Conservation (phyloP, 2,329 filamentous ascomycete species). For the Ophiostoma sp. region DNA sequence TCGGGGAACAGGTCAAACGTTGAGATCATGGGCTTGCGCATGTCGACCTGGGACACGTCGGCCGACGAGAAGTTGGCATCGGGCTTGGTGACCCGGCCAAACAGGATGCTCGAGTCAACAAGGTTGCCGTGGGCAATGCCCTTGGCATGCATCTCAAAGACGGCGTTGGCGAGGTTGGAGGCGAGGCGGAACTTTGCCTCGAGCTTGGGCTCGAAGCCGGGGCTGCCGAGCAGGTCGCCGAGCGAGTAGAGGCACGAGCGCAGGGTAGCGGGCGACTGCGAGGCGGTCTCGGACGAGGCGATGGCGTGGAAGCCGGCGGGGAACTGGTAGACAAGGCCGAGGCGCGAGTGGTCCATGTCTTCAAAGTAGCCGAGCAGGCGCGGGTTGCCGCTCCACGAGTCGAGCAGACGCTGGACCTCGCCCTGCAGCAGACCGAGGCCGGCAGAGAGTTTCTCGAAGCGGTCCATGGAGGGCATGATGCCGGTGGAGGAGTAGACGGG, state of each 20-base stretch:
- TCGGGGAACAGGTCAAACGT: constrained; percentile 69
- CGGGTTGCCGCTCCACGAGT: constrained; percentile 57
- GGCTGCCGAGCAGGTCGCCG: constrained; percentile 47
- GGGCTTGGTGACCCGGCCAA: constrained; percentile 44
- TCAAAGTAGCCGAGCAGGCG: constrained; percentile 67
- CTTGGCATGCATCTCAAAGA: constrained; percentile 67
- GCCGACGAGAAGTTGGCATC: constrained; percentile 30
- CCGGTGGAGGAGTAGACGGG: constrained; percentile 57
- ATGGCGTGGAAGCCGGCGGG: constrained; percentile 59
- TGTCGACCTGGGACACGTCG: constrained; percentile 44
- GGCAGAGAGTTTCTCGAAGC: constrained; percentile 58
- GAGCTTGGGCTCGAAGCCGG: constrained; percentile 54
- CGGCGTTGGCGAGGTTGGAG: constrained; percentile 64
- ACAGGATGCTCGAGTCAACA: constrained; percentile 61
- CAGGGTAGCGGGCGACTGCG: constrained; percentile 44
- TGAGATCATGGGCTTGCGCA: constrained; percentile 64
- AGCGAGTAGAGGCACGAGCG: constrained; percentile 51
- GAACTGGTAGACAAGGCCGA: constrained; percentile 71
- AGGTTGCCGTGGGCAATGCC: constrained; percentile 68
- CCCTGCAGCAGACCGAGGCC: constrained; percentile 46
- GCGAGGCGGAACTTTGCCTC: constrained; percentile 74
- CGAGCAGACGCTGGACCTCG: constrained; percentile 42
- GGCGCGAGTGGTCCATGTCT: constrained; percentile 62
- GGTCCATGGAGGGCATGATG: constrained; percentile 59
- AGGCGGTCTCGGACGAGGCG: constrained; percentile 27